Conservation (phyloP, 2,329 filamentous ascomycete species). For the Fusarium acutatum region DNA sequence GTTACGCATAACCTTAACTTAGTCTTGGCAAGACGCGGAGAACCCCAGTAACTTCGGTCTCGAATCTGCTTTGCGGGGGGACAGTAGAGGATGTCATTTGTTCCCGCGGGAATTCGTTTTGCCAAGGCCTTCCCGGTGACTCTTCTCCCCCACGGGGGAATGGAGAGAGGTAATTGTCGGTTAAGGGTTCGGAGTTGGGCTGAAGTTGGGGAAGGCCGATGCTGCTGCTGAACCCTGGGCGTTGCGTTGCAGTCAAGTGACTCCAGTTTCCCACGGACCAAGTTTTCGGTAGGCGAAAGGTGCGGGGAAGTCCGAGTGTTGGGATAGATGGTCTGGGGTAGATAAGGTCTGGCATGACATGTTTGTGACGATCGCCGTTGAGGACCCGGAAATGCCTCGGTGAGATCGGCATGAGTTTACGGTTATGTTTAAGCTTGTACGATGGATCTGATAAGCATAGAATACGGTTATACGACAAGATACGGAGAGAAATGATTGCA, state of each 20-base stretch:
- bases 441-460: neutral
- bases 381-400: neutral
- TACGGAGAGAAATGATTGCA: rapidly evolving
- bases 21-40: neutral
- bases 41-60: neutral
- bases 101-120: neutral
- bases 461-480: neutral
- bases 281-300: neutral
- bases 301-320: neutral
- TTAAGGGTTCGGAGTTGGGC: neutral
- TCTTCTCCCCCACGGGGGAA: neutral
- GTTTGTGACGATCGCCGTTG: neutral
- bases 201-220: neutral
- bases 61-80: neutral
- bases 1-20: neutral
- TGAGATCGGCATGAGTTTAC: neutral
- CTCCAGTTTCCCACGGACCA: neutral
- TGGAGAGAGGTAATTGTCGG: neutral
- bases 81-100: neutral
- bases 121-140: neutral
- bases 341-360: neutral
- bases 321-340: neutral
- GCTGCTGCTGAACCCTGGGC: neutral
- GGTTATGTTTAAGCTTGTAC: neutral
- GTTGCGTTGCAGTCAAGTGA: neutral